These are phyloP conservation scores for Comarum palustre DNA, from an alignment of 306 rosid genomes.

Conservation along the genomic window DNA sequence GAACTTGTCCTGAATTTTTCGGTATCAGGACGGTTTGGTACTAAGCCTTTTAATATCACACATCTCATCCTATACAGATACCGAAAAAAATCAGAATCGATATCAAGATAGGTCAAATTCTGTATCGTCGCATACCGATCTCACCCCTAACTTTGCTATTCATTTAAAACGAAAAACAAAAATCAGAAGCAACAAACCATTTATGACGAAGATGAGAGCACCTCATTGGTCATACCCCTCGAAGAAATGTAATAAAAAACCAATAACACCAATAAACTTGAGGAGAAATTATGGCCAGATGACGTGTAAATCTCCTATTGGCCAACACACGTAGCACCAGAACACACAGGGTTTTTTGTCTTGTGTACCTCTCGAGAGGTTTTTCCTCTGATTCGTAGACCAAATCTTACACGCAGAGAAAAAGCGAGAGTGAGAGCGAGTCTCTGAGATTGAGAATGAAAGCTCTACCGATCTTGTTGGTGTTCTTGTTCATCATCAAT, in stretches of 20 bases:
- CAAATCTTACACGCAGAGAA: neutral
- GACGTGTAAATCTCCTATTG: slow-evolving; percentile 54
- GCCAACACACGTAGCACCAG: slow-evolving; percentile 51
- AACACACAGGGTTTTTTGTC: neutral
- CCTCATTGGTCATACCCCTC: neutral
- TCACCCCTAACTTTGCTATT: too few relatives aligned
- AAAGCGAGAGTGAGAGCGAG: neutral
- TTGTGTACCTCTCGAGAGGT: slow-evolving; percentile 23
- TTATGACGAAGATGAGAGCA: neutral
- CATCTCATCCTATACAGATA: too few relatives aligned
- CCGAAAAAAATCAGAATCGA: too few relatives aligned
- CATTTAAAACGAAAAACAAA: too few relatives aligned
- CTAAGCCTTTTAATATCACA: too few relatives aligned
- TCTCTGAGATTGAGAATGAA: slow-evolving; percentile 27
- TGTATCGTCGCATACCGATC: too few relatives aligned
- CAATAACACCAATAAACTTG: slow-evolving; percentile 7
- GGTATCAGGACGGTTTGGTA: too few relatives aligned
- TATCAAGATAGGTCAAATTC: too few relatives aligned
- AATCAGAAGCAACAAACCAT: neutral
- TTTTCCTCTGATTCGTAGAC: slow-evolving; percentile 27
- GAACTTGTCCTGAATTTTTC: too few relatives aligned
- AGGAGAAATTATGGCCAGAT: neutral
- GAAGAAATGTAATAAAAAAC: neutral
- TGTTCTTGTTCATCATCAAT: slow-evolving; percentile 26
- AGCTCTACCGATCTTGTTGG: slow-evolving; percentile 26